phyloP scores from a whole-genome alignment of 2,329 filamentous ascomycete species.

The Phialophora tarda region DNA sequence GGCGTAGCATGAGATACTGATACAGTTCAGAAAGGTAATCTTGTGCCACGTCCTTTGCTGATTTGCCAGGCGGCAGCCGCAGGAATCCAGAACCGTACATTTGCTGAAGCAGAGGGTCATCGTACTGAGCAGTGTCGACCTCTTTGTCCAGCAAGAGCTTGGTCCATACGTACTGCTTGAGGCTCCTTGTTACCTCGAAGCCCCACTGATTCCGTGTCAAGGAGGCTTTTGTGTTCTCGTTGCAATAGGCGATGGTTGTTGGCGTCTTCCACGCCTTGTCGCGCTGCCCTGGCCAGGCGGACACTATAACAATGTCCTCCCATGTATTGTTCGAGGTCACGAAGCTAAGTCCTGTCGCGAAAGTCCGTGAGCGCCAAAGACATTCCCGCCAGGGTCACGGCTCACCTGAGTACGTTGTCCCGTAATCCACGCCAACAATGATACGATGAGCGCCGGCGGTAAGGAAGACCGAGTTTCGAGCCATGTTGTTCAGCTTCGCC shows the following conservation, averaged over 20 bases:
- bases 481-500: neutral
- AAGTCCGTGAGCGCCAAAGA: neutral
- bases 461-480: conserved; percentile 1
- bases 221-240: conserved; percentile 34
- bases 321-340: conserved; percentile 19
- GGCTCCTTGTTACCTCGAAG: conserved; percentile 38
- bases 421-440: conserved; percentile 37
- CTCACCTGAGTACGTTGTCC: conserved; percentile 34
- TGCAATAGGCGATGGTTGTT: conserved; percentile 40
- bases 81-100: conserved; percentile 31
- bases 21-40: conserved; percentile 41
- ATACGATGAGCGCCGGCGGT: conserved; percentile 15
- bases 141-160: conserved; percentile 42
- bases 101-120: conserved; percentile 33
- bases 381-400: neutral
- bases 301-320: conserved; percentile 36
- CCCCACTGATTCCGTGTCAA: conserved; percentile 37
- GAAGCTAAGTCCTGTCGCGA: neutral
- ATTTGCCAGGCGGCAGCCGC: conserved; percentile 36
- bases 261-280: conserved; percentile 40
- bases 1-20: conserved; percentile 29
- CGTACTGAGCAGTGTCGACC: conserved; percentile 33
- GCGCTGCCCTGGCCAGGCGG: conserved; percentile 39
- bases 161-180: conserved; percentile 42
- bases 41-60: conserved; percentile 37